Evolutionary conservation across 164 flowering plant species (phyloP), one percentile per base, ranked within the genome.

Genomic region (Nymphaea colorata): DNA sequence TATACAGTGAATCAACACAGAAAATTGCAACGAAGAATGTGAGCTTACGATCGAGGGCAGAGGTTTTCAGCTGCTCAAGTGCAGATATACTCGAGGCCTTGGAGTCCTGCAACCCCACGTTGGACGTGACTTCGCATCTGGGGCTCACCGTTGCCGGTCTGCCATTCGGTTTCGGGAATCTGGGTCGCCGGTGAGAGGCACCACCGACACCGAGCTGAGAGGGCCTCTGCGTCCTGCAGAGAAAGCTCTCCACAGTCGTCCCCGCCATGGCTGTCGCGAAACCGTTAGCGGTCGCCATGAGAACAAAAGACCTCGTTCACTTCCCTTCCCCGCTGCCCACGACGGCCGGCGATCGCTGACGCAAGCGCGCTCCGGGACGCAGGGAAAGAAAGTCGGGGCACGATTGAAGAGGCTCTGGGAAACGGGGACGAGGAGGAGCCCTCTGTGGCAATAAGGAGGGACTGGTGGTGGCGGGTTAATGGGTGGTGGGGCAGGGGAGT

Each of bases 11-110:
- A 25, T 25, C 36, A 25, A 25, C 0, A 25, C 36, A 25, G 36
- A 25, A 25, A 25, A 25, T 25, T 25, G 36, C 36, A 25, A 25
- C 36, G 36, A 1, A 25, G 36, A 25, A 25, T 25, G 36, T 25
- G 36, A 25, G 36, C 85, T 61, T 78, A 93, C 98, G 71, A 70
- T 90, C 98, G 70, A 79, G 88, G 2, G 81, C 94, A 6, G 93
- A 86, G 42, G 83, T 76, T 78, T 90, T 93, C 79, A 93, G 94
- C 82, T 78, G 88, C 66, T 90, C 93, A 45, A 93, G 92, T 66
- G 91, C 93, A n/a, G 93, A 80, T 63, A 87, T 51, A 71, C 89
- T 84, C n/a, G 96, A 79, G 57, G 80, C 74, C 69, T 73, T 80
- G 11, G 73, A 66, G 65, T 69, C 77, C 55, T 47, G 55, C 55